phyloP scores from a whole-genome alignment of 2,329 filamentous ascomycete species.

The Pleomassaria siparia region DNA sequence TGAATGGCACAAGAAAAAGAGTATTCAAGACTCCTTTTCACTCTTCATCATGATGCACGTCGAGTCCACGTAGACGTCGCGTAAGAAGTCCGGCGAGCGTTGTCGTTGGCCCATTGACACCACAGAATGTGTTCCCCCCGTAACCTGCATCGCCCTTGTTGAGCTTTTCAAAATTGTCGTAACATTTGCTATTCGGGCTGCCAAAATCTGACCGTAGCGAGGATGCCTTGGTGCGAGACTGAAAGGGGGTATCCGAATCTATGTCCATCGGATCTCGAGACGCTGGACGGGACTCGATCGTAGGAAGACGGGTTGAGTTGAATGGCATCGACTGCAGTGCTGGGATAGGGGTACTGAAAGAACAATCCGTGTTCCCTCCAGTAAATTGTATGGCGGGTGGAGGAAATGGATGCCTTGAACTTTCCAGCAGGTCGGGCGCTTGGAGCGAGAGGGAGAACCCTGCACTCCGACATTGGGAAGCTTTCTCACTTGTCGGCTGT shows the following conservation, averaged over 20 bases:
- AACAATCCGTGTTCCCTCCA: conserved; percentile 27
- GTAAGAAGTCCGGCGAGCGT: conserved; percentile 72
- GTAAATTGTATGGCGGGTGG: conserved; percentile 36
- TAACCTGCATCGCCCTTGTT: conserved; percentile 61
- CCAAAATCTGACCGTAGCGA: conserved; percentile 17
- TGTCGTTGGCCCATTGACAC: conserved; percentile 47
- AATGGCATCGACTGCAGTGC: conserved; percentile 58
- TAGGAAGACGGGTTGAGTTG: conserved; percentile 37
- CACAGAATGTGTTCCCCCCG: conserved; percentile 39
- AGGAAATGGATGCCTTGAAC: conserved; percentile 25
- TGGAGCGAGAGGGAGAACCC: conserved; percentile 33
- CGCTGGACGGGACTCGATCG: conserved; percentile 32
- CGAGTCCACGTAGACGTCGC: conserved; percentile 65
- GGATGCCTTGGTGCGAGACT: conserved; percentile 25
- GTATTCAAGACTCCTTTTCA: not conserved
- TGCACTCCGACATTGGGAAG: conserved; percentile 34
- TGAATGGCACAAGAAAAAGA: not conserved
- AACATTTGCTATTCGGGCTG: conserved; percentile 14
- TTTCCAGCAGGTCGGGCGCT: conserved; percentile 28
- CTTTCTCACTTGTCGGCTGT: conserved; percentile 29
- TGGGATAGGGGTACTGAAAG: conserved; percentile 25
- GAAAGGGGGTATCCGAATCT: conserved; percentile 28
- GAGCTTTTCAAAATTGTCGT: conserved; percentile 64
- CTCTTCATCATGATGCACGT: conserved; percentile 42
- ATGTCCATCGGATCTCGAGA: conserved; percentile 36